Conservation (phyloP, 192 early-diverging fungal genomes). For the Thamnidium elegans region DNA sequence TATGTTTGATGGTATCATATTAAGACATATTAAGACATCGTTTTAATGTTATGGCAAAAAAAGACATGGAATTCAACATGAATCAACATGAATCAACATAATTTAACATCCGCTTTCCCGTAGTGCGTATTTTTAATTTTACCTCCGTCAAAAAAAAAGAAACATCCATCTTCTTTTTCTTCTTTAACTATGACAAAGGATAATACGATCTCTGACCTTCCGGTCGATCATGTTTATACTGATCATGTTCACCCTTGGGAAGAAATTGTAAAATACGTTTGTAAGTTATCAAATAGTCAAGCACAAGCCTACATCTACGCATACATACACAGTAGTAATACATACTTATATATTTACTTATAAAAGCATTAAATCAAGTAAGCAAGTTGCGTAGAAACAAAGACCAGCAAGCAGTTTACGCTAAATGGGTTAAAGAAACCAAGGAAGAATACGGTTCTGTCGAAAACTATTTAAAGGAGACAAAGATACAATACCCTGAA, state of each 20-base stretch:
- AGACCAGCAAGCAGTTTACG: conserved; percentile 1
- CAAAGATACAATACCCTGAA: conserved; percentile 12
- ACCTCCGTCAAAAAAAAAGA: too few species aligned
- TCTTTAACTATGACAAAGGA: too few species aligned
- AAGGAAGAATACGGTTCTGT: conserved; percentile 11
- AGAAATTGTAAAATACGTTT: conserved; percentile 17
- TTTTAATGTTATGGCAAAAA: too few species aligned
- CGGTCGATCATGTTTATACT: not conserved
- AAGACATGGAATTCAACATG: too few species aligned
- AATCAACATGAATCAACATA: too few species aligned
- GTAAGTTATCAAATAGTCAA: conserved; percentile 1
- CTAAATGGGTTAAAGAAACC: conserved; percentile 3
- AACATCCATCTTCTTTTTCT: too few species aligned
- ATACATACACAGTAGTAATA: not conserved
- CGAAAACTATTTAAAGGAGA: conserved; percentile 13
- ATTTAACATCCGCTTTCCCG: too few species aligned
- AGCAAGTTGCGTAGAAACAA: conserved; percentile 13
- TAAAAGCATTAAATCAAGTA: conserved; percentile 14
- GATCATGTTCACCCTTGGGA: conserved; percentile 22
- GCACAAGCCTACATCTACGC: not conserved
- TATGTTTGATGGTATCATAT: too few species aligned
- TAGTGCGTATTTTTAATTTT: too few species aligned
- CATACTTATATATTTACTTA: not conserved
- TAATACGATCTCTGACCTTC: too few species aligned
- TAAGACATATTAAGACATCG: too few species aligned